Evolutionary conservation across 257 asterid genomes (phyloP).

Genomic region (Solanum bulbocastanum): DNA sequence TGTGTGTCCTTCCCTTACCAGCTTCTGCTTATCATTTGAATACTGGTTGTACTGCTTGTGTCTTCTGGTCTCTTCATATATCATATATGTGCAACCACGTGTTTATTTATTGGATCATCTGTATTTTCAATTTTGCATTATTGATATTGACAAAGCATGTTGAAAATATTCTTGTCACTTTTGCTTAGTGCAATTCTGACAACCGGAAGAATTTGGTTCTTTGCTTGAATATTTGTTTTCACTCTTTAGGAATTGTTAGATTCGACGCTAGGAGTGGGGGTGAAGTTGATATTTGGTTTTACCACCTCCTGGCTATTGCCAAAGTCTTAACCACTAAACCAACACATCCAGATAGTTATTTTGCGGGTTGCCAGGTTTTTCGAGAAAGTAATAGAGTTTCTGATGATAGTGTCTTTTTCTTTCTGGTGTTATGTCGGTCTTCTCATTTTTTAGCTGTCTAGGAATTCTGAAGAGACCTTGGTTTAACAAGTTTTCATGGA

Average conservation of each 20-base stretch:
- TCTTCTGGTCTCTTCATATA: neutral
- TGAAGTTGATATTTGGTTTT: neutral
- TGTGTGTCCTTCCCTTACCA: neutral
- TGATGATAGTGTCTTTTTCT: neutral
- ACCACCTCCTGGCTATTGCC: neutral
- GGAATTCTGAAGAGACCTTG: neutral
- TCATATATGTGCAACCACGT: neutral
- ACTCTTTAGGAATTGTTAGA: neutral
- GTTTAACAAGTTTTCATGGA: neutral
- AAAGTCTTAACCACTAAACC: neutral
- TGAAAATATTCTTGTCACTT: neutral
- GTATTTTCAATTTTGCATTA: neutral
- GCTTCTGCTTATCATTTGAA: neutral
- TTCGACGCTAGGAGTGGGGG: neutral
- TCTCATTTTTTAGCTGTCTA: neutral
- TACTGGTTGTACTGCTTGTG: neutral
- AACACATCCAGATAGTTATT: neutral
- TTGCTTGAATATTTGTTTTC: neutral
- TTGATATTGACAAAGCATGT: neutral
- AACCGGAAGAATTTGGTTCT: neutral
- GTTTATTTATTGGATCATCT: neutral
- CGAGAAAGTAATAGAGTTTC: neutral
- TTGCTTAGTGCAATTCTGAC: neutral
- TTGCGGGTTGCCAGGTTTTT: neutral
- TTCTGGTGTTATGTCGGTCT: neutral